phyloP scores from a whole-genome alignment of 176 grass and related monocot species.

The Phragmites australis region DNA sequence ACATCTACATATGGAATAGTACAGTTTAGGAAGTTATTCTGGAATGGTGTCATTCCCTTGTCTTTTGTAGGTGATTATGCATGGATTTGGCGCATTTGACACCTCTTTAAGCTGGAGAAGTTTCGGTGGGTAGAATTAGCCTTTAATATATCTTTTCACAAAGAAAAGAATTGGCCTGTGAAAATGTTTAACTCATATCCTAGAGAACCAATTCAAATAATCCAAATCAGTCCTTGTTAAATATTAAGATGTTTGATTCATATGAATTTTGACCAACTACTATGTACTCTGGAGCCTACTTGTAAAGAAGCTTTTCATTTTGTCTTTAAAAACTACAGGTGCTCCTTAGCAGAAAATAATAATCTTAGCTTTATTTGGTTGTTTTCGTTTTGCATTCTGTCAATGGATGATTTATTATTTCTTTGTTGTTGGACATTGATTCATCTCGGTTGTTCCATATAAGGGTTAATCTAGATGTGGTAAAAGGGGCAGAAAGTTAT shows the following conservation, averaged over 20 bases:
- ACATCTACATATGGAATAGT: slow-evolving; percentile 18
- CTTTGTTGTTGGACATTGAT: slow-evolving; percentile 9
- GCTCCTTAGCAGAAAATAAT: background rate
- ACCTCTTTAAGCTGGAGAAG: slow-evolving; percentile 22
- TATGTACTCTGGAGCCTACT: background rate
- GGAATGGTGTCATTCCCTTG: background rate
- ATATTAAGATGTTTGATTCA: background rate
- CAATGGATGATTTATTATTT: slow-evolving; percentile 14
- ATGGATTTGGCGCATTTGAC: slow-evolving; percentile 7
- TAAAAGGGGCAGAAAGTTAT: slow-evolving; percentile 2
- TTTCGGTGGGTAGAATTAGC: slow-evolving; percentile 5
- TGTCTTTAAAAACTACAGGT: slow-evolving; percentile 4
- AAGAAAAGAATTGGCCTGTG: slow-evolving; percentile 8
- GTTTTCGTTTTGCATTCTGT: background rate
- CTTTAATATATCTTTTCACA: background rate
- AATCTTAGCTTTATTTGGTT: background rate
- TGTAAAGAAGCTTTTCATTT: background rate
- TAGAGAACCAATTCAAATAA: slow-evolving; percentile 13
- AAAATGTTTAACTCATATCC: slow-evolving; percentile 12
- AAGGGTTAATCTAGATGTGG: slow-evolving; percentile 6
- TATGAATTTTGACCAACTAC: background rate
- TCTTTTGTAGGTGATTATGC: slow-evolving; percentile 29
- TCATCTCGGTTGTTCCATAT: slow-evolving; percentile 2
- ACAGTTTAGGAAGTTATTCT: slow-evolving; percentile 19
- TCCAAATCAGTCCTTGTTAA: background rate